A percentile compares a stretch with the other conserved stretches of the same genome.
Evolutionary conservation across 345 rosid genomes (phyloP).

Genomic region (Eucalyptus pumila): DNA sequence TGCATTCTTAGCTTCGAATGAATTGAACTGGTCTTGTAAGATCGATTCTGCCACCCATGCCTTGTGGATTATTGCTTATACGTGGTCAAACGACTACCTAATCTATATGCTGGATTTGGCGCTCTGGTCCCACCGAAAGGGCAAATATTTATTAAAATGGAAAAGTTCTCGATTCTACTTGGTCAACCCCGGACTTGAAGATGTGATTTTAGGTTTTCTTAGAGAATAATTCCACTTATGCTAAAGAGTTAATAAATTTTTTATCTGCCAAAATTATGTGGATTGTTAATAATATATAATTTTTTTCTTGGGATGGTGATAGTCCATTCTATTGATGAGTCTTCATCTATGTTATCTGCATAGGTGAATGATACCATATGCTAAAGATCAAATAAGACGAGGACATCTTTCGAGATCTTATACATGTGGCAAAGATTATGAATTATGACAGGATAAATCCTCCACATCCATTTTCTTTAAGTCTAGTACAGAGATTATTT

Average conservation of each 20-base stretch:
- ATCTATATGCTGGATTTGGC: neutral
- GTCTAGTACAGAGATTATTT: neutral
- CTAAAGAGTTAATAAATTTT: neutral
- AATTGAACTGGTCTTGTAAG: neutral
- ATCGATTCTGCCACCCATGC: neutral
- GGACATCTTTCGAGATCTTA: neutral
- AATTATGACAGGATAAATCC: neutral
- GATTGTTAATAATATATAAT: neutral
- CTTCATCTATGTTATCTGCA: neutral
- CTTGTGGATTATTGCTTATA: neutral
- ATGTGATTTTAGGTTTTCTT: neutral
- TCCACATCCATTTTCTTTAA: neutral
- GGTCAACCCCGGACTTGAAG: neutral
- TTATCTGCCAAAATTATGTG: neutral
- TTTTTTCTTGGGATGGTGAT: neutral
- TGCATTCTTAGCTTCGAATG: neutral
- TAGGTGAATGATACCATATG: neutral
- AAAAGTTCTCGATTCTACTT: neutral
- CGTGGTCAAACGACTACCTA: neutral
- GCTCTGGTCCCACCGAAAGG: neutral
- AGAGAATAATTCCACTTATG: neutral
- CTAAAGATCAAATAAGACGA: neutral
- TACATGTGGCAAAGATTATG: neutral
- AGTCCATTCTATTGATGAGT: neutral
- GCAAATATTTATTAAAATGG: neutral